Evolutionary conservation across 2,329 filamentous ascomycete species (phyloP).

Genomic region (Aspergillus brunneoviolaceus): DNA sequence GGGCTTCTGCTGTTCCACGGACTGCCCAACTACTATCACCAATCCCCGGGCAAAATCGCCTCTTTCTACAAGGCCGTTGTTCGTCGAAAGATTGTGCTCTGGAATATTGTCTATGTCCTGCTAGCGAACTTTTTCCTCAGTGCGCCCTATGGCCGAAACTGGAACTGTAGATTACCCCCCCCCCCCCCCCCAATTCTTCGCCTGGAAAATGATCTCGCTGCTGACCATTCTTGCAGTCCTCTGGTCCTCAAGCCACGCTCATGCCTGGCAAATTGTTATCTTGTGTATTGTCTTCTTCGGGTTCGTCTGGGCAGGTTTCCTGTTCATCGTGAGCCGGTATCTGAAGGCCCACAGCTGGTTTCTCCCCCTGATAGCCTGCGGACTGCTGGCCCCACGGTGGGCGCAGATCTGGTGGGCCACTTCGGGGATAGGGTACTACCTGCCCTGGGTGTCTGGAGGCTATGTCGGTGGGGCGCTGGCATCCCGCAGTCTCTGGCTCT

Average conservation of each 20-base stretch:
- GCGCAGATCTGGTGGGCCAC: constrained; percentile 66
- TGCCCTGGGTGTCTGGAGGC: constrained; percentile 59
- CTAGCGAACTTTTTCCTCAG: constrained; percentile 67
- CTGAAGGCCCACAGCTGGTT: constrained; percentile 63
- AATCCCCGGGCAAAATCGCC: constrained; percentile 61
- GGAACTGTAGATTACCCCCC: constrained; percentile 45
- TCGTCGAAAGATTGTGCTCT: constrained; percentile 49
- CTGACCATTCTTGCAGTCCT: constrained; percentile 36
- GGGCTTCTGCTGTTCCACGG: constrained; percentile 57
- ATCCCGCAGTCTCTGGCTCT: constrained; percentile 61
- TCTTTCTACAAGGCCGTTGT: constrained; percentile 63
- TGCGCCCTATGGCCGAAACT: constrained; percentile 64
- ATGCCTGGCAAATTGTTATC: constrained; percentile 56
- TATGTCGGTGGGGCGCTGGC: constrained; percentile 55
- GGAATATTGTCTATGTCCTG: constrained; percentile 60
- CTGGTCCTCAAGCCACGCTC: constrained; percentile 57
- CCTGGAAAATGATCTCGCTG: no score
- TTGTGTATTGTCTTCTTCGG: constrained; percentile 52
- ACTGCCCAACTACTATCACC: constrained; percentile 65
- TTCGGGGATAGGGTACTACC: constrained; percentile 57
- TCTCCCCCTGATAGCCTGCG: constrained; percentile 65
- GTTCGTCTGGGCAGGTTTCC: constrained; percentile 53
- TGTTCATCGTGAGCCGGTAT: constrained; percentile 51
- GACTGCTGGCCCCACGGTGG: constrained; percentile 63
- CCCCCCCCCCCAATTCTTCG: no score